phyloP scores from a whole-genome alignment of 768 basidiomycete genomes.

The Pisolithus microcarpus region DNA sequence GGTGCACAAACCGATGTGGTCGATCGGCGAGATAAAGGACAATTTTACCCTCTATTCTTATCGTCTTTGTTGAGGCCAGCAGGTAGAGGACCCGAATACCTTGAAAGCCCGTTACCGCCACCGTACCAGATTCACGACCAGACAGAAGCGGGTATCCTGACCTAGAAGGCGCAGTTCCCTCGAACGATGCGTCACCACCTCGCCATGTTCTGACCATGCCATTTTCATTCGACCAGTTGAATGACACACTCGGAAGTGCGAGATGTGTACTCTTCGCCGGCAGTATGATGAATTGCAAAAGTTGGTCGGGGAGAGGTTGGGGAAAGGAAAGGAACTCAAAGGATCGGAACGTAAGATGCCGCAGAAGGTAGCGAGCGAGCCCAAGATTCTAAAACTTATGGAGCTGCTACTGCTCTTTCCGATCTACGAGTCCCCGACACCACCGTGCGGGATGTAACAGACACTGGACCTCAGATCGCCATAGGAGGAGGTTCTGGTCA shows the following conservation, averaged over 20 bases:
- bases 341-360: too few relatives aligned
- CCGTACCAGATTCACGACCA: neutral
- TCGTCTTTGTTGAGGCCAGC: too few relatives aligned
- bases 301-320: constrained; percentile 11
- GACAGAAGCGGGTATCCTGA: neutral
- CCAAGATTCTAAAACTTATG: too few relatives aligned
- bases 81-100: too few relatives aligned
- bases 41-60: too few relatives aligned
- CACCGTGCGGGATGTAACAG: neutral
- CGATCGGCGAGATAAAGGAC: too few relatives aligned
- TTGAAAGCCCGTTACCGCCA: too few relatives aligned
- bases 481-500: neutral
- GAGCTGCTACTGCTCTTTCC: neutral
- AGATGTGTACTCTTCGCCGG: constrained; percentile 19
- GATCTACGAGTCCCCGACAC: neutral
- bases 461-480: neutral
- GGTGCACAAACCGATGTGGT: too few relatives aligned
- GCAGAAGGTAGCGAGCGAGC: neutral
- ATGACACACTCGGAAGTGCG: constrained; percentile 18
- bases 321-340: neutral
- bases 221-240: constrained; percentile 21
- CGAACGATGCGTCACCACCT: neutral
- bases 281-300: constrained; percentile 19
- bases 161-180: neutral
- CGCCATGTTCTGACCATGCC: constrained; percentile 1